Conservation (phyloP, 2,329 filamentous ascomycete species). For the Dothideomycetes sp. region DNA sequence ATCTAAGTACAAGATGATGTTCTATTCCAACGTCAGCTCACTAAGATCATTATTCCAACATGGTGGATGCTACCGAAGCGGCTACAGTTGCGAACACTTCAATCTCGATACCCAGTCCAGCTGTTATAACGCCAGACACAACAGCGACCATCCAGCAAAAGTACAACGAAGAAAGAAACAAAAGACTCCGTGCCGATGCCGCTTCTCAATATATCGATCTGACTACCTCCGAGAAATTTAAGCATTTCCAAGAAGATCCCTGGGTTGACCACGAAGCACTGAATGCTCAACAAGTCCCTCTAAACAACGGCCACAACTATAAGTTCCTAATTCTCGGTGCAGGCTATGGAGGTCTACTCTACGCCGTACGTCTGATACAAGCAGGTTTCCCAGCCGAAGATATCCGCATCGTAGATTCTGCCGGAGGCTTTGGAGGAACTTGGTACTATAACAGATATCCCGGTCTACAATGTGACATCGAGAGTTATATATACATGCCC, state of each 20-base stretch:
- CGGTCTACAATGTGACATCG: constrained; percentile 47
- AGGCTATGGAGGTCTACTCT: constrained; percentile 37
- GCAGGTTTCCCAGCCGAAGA: constrained; percentile 28
- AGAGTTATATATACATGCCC: constrained; percentile 52
- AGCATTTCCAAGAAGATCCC: constrained; percentile 23
- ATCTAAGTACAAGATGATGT: too few species aligned
- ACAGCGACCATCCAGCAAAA: too few species aligned
- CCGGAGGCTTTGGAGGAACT: constrained; percentile 40
- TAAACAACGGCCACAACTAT: constrained; percentile 4
- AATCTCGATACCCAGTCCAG: too few species aligned
- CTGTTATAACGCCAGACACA: too few species aligned
- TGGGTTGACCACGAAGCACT: constrained; percentile 17
- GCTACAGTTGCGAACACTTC: too few species aligned
- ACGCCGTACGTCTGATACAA: constrained; percentile 33
- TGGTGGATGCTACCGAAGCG: too few species aligned
- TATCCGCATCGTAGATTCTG: constrained; percentile 37
- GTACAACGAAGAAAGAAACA: constrained; percentile 22
- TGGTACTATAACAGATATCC: constrained; percentile 44
- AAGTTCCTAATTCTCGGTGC: constrained; percentile 34
- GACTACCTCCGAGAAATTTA: constrained; percentile 18
- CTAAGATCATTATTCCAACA: too few species aligned
- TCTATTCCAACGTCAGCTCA: too few species aligned
- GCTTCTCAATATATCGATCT: constrained; percentile 21
- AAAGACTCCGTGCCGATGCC: constrained; percentile 20
- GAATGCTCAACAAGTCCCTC: not conserved